phyloP scores from a whole-genome alignment of 2,329 filamentous ascomycete genomes.

The Penicillium janthinellum region DNA sequence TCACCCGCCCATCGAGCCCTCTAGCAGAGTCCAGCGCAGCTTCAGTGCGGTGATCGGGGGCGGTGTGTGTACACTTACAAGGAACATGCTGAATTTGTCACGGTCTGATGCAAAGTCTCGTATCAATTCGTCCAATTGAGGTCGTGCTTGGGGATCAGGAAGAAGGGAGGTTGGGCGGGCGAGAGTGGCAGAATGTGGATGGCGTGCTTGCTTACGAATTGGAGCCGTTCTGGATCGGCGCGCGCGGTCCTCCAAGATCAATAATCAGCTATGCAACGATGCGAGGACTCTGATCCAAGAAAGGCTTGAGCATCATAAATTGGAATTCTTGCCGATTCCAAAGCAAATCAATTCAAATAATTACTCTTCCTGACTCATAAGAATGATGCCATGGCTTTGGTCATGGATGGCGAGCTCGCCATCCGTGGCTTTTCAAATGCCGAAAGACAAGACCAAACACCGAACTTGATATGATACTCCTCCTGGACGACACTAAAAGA shows the following conservation, averaged over 20 bases:
- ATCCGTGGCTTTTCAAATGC: not conserved
- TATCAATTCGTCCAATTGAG: conserved; percentile 14
- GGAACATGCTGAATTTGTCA: conserved; percentile 21
- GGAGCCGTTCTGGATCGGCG: conserved; percentile 12
- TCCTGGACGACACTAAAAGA: not conserved
- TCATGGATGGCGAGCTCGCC: not conserved
- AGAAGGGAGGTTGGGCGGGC: conserved; percentile 21
- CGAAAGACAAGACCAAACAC: not conserved
- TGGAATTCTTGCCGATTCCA: not conserved
- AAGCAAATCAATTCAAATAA: too few relatives aligned
- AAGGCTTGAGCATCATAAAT: not conserved
- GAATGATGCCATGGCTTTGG: not conserved
- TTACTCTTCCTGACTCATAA: not conserved
- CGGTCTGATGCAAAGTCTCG: conserved; percentile 1
- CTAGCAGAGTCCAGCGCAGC: conserved; percentile 1
- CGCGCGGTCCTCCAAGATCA: not conserved
- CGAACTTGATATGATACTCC: not conserved
- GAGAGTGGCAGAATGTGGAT: conserved; percentile 26
- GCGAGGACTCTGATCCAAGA: not conserved
- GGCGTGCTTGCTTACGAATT: conserved; percentile 43
- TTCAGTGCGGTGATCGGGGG: not conserved
- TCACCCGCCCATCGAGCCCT: conserved; percentile 20
- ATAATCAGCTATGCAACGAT: not conserved
- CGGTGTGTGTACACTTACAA: conserved; percentile 18
- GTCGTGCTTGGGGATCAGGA: conserved; percentile 18